These are phyloP conservation scores for Yamadazyma phyllophila DNA, from an alignment of 805 yeast species.

Conservation along the genomic window DNA sequence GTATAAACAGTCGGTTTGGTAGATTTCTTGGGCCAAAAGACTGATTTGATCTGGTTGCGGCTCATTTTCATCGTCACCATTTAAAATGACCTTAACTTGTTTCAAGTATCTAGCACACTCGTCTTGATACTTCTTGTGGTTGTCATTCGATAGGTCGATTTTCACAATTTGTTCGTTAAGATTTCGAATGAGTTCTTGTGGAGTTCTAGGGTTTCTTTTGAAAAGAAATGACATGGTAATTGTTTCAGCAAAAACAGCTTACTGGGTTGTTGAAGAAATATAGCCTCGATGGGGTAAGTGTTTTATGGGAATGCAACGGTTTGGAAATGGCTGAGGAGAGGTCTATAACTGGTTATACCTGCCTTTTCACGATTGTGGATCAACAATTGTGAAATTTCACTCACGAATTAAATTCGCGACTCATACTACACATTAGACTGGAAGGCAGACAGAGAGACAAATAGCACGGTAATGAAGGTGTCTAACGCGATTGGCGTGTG, in stretches of 20 bases:
- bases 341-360: neutral
- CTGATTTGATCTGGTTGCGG: constrained; percentile 73
- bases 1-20: constrained; percentile 65
- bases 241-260: neutral
- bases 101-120: constrained; percentile 65
- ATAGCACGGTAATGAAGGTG: neutral
- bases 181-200: constrained; percentile 75
- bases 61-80: constrained; percentile 66
- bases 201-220: constrained; percentile 87
- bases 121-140: constrained; percentile 55
- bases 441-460: no score
- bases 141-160: constrained; percentile 43
- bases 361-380: neutral
- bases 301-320: no score
- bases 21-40: constrained; percentile 75
- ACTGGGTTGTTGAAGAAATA: neutral
- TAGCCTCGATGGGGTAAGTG: no score
- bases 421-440: neutral
- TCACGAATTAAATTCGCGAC: neutral
- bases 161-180: constrained; percentile 71
- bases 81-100: constrained; percentile 63
- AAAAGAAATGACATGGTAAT: constrained; percentile 81
- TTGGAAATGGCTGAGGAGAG: no score
- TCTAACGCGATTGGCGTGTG: constrained; percentile 1
- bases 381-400: constrained; percentile 3